Evolutionary conservation across 305 asterid genomes (phyloP), one percentile per base, ranked within the genome.

Genomic region (Rubia peregrina): DNA sequence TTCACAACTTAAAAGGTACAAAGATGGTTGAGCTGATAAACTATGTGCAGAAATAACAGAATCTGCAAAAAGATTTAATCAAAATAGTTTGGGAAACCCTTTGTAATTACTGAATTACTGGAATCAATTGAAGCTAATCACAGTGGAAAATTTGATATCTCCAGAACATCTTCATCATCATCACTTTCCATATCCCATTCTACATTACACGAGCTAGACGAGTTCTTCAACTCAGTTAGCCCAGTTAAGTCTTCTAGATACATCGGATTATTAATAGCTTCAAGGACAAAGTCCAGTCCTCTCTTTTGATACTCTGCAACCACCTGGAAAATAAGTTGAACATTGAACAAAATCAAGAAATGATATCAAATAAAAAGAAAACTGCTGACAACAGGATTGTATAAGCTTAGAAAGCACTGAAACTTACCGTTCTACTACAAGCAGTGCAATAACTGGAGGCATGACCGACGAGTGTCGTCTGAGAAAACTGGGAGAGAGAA

Each of bases 371-470:
- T 2, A 11, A 19, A n/a, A n/a, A n/a, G 9, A 26, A 38, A 67
- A 9, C 8, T 53, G 62, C 33, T 24, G 9, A 26, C 24, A 36
- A 17, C 19, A 30, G 30, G 30, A 73, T 60, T 49, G 12, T 30
- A 12, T 44, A 3, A 13, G 53, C n/a, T 26, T 9, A 40, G 46
- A 64, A 64, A n/a, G n/a, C 40, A 33, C 14, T 33, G 59, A 56
- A 67, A 83, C 96, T 87, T 84, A 92, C 98, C 4, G 74, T 84
- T 71, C 80, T 74, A 84, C 92, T 84, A 76, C 98, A 93, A 72
- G 96, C 98, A 2, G 98, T 93, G 87, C 98, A 93, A 59, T 89
- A 84, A 43, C 81, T 63, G 41, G 98, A 93, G 73, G 98, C 91
- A 69, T 89, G 92, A 21, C 98, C 98, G 36, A 89, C 89, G 17